phyloP scores from a whole-genome alignment of 2,329 filamentous ascomycete genomes.

The Ustulina deusta region DNA sequence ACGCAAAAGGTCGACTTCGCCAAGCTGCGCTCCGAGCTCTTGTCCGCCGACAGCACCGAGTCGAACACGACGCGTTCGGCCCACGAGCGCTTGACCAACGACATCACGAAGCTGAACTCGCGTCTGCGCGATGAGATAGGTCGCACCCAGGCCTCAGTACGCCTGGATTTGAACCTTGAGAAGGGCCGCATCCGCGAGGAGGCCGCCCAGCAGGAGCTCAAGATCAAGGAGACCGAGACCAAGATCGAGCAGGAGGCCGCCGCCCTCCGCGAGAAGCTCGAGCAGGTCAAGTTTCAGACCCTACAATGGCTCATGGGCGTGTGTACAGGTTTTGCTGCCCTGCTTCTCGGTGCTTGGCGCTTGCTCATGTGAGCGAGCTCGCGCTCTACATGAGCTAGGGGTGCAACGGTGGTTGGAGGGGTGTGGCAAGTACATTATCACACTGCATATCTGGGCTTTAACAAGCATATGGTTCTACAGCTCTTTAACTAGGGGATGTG shows the following conservation, averaged over 20 bases:
- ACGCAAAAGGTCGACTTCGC: constrained; percentile 97
- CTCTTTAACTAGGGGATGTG: not conserved
- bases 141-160: constrained; percentile 90
- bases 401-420: not conserved
- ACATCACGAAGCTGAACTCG: constrained; percentile 92
- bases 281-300: constrained; percentile 98
- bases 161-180: constrained; percentile 93
- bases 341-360: constrained; percentile 77
- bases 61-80: constrained; percentile 86
- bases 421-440: constrained; percentile 4
- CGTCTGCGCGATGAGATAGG: constrained; percentile 93
- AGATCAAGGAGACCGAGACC: constrained; percentile 98
- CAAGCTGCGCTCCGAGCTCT: constrained; percentile 92
- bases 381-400: not conserved
- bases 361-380: constrained; percentile 68
- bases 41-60: constrained; percentile 92
- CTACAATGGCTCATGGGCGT: constrained; percentile 98
- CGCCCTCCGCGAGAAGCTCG: constrained; percentile 87
- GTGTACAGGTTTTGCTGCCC: constrained; percentile 73
- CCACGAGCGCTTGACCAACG: constrained; percentile 93
- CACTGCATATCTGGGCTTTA: not conserved
- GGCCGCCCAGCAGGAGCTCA: constrained; percentile 94
- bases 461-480: not conserved
- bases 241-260: constrained; percentile 98
- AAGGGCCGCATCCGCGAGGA: constrained; percentile 97